Evolutionary conservation across 345 rosid genomes (phyloP), one percentile per base, ranked within the genome.

Genomic region (Camelina neglecta): DNA sequence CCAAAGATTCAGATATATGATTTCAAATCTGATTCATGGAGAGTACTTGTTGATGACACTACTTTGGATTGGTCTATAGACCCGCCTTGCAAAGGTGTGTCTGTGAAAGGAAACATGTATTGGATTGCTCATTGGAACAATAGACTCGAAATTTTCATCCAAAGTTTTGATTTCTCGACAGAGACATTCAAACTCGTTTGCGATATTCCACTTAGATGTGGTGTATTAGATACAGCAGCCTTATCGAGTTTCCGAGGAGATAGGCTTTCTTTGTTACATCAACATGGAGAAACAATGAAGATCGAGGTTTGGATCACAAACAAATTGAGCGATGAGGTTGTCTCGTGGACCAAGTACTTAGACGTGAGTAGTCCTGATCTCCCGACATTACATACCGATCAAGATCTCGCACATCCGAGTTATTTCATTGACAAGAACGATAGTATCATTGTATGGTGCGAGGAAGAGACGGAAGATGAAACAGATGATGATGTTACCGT

Each of bases 81-180:
- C 49, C 76, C 80, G 0, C 72, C 76, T 47, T 77, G 80, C 38
- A 71, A 71, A 18, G 76, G 80, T 39, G 76, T 71, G 0, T 77
- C 76, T n/a, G 45, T 65, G 36, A 65, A 71, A 64, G 80, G 80
- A 71, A 77, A 71, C 54, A 71, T 77, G 80, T 77, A 56, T 77
- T 77, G 80, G 80, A 20, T 71, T 49, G 48, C 72, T 48, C 72
- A 77, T 20, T 71, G 80, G 76, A 77, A 71, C 48, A 71, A 56
- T 2, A 70, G 33, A 63, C 67, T 72, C 4, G 55, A 71, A 24
- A 5, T 39, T 1, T 77, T 71, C 75, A 71, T 77, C 20, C 67
- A 71, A 47, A 36, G 72, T 71, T 77, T 77, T 1, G 61, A 71
- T 36, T 77, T 77, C 3, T 56, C 61, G 1, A 38, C 55, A 0